phyloP scores from a whole-genome alignment of 306 rosid genomes.

The Ormosia semicastrata region DNA sequence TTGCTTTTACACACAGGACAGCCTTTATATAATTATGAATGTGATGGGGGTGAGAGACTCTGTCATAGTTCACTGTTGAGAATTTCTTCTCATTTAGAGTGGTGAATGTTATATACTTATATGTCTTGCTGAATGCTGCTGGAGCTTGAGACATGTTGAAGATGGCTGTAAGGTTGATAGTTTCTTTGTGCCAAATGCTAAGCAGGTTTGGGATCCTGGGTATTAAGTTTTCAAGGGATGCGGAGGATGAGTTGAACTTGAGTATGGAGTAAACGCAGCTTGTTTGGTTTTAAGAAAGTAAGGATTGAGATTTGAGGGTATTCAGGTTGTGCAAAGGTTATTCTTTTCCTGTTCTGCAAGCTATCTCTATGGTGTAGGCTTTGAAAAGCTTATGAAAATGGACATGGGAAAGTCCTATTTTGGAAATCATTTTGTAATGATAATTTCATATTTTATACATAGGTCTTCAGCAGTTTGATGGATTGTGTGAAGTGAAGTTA shows the following conservation, averaged over 20 bases:
- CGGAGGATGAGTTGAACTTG: neutral
- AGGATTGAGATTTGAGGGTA: neutral
- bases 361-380: conserved; percentile 1
- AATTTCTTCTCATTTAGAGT: conserved; percentile 16
- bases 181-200: neutral
- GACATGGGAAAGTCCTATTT: neutral
- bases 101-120: neutral
- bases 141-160: conserved; percentile 12
- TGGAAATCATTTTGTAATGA: neutral
- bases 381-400: neutral
- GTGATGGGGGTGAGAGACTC: neutral
- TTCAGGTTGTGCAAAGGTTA: conserved; percentile 5
- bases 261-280: neutral
- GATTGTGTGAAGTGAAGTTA: conserved; percentile 15
- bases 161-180: neutral
- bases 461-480: conserved; percentile 9
- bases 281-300: conserved; percentile 10
- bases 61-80: conserved; percentile 12
- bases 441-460: neutral
- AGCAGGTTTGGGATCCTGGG: neutral
- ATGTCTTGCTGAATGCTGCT: conserved; percentile 1
- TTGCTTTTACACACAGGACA: neutral
- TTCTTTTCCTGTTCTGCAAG: neutral
- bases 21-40: neutral
- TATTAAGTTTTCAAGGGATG: neutral